Conservation (phyloP, 768 basidiomycete species). For the Boletus huronensis region DNA sequence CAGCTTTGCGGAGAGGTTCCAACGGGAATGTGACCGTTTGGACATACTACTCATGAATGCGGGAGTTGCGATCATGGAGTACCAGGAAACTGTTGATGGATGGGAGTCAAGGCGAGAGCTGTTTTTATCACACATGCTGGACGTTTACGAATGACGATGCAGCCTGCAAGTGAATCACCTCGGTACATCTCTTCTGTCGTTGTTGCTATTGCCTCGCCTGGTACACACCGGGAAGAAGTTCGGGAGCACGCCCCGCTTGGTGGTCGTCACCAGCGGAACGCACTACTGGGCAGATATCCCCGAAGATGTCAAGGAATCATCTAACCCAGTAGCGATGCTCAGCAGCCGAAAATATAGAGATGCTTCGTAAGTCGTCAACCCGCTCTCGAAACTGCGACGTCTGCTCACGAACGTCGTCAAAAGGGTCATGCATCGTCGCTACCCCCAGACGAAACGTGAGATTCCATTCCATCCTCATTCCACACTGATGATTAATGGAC, state of each 20-base stretch:
- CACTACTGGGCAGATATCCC: slow-evolving; percentile 21
- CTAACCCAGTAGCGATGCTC: slow-evolving; percentile 26
- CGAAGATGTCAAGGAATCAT: slow-evolving; percentile 17
- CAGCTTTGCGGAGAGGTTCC: slow-evolving; percentile 8
- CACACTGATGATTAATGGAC: background rate
- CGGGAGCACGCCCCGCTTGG: slow-evolving; percentile 23
- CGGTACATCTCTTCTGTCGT: slow-evolving; percentile 27
- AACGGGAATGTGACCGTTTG: slow-evolving; percentile 6
- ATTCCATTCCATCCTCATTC: background rate
- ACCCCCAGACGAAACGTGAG: slow-evolving; percentile 29
- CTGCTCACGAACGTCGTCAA: background rate
- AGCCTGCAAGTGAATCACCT: slow-evolving; percentile 39
- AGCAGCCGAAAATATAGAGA: slow-evolving; percentile 20
- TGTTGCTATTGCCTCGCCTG: slow-evolving; percentile 33
- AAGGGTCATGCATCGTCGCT: slow-evolving; percentile 23
- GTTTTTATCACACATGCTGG: background rate
- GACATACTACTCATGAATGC: slow-evolving; percentile 45
- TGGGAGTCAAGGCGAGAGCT: slow-evolving; percentile 40
- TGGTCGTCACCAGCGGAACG: slow-evolving; percentile 31
- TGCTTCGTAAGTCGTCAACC: slow-evolving; percentile 12
- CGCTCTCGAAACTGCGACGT: no score
- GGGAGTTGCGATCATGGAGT: slow-evolving; percentile 18
- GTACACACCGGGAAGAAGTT: slow-evolving; percentile 24
- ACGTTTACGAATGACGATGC: accelerated
- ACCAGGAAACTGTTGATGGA: slow-evolving; percentile 36